Evolutionary conservation across 257 asterid species (phyloP).

Genomic region (Solanum infundibuliforme): DNA sequence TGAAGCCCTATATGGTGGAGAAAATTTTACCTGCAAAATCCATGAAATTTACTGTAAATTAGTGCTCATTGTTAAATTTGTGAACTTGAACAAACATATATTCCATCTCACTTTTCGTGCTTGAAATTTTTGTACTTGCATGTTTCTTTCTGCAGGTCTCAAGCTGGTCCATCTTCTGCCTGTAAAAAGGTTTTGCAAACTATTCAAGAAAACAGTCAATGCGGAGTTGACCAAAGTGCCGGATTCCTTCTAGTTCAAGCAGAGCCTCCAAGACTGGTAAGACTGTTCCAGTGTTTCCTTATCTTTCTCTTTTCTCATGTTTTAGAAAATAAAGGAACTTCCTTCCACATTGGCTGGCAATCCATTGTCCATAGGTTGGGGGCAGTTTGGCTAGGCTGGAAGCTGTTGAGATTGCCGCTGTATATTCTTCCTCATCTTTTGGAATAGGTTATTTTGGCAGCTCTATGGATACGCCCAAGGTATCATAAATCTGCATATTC

Average conservation of each 20-base stretch:
- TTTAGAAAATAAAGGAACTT: background rate
- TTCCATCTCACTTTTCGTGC: background rate
- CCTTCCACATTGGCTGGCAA: background rate
- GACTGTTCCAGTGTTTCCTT: conserved; percentile 1
- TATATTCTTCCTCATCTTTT: conserved; percentile 68
- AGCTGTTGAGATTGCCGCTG: conserved; percentile 78
- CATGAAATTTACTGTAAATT: background rate
- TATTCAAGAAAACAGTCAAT: conserved; percentile 18
- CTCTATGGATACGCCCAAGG: conserved; percentile 85
- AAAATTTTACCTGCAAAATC: background rate
- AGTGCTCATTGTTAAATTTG: background rate
- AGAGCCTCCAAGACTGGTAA: conserved; percentile 41
- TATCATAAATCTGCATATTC: background rate
- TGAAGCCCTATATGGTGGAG: background rate
- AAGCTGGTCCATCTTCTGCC: conserved; percentile 69
- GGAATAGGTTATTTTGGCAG: conserved; percentile 90
- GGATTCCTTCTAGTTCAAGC: conserved; percentile 82
- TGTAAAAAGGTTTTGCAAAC: conserved; percentile 48
- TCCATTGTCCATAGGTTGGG: conserved; percentile 29
- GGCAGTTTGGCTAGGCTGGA: conserved; percentile 27
- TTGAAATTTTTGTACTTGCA: background rate
- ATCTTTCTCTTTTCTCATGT: background rate
- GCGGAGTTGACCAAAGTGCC: conserved; percentile 43
- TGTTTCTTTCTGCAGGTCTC: conserved; percentile 40
- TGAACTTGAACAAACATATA: background rate